Base-by-base conservation (phyloP, 2,329 filamentous ascomycete species). In the Colletotrichum phormii region DNA sequence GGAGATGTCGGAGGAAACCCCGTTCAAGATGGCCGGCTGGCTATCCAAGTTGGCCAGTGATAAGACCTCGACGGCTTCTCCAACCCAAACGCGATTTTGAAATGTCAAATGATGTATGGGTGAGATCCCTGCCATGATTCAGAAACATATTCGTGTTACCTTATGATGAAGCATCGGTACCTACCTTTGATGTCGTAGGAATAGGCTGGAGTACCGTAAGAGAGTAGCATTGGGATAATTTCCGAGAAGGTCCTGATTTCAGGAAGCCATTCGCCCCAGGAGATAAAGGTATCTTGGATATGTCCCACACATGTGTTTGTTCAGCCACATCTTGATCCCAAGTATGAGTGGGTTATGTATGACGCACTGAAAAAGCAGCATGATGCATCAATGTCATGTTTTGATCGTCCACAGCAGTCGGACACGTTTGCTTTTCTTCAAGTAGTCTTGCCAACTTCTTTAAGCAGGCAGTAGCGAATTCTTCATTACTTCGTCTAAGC, bases 101-200 rank as follows among this genome's bases (percentile, higher is more conserved):
- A 2, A 1, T 3, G 11, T 37, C 5, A 8, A 8, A 37, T 5
- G 4, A 2, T 18, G 5, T n/a, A 49, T n/a, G 8, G 18, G 18
- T 1, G 42, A 49, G 7, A n/a, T 0, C 0, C 42, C 42, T 49
- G 8, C 3, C 1, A 8, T 4, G 18, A 3, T 0, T 49, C 2
- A 49, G 18, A 18, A 2, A 49, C 22, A 5, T 49, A 1, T n/a
- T n/a, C 0, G 0, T n/a, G 1, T n/a, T 0, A 29, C 26, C 1
- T 9, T 8, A 4, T 49, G 8, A 49, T 1, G 1, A 22, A 11
- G 3, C 9, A n/a, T 1, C 0, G 18, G 0, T 0, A 8, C 3
- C 3, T 49, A 4, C 42, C 42, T 1, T 11, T 7, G 18, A 5
- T 49, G 1, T 49, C 42, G 4, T 49, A 49, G 9, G 42, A n/a